A percentile compares a stretch with the other conserved stretches of the same genome.
Conservation (phyloP, 352 stramenopile genomes). For the Phytophthora brassicae region DNA sequence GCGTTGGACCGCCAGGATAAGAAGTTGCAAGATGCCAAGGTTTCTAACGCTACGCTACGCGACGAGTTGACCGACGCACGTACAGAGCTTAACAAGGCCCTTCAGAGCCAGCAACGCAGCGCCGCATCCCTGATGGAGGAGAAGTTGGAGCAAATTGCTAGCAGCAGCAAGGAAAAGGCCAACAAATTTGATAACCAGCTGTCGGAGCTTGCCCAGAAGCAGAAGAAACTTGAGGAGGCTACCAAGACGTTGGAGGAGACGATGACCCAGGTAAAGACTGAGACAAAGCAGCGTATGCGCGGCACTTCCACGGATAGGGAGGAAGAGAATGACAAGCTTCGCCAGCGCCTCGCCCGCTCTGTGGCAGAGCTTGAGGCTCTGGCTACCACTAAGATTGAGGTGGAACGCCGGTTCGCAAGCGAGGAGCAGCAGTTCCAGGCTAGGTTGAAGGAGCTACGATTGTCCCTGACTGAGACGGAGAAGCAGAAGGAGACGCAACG, state of each 20-base stretch:
- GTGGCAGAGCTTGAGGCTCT: slow-evolving; percentile 53
- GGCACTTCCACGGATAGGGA: slow-evolving; percentile 25
- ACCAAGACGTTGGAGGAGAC: slow-evolving; percentile 44
- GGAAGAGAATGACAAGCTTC: slow-evolving; percentile 44
- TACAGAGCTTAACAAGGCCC: slow-evolving; percentile 57
- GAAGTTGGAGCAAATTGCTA: slow-evolving; percentile 47
- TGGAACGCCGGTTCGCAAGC: slow-evolving; percentile 47
- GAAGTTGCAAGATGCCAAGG: slow-evolving; percentile 56
- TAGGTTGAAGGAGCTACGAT: slow-evolving; percentile 49
- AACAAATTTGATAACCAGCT: slow-evolving; percentile 58
- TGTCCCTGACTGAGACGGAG: slow-evolving; percentile 45
- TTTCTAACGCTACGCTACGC: slow-evolving; percentile 39
- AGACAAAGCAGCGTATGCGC: slow-evolving; percentile 34
- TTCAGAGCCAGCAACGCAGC: slow-evolving; percentile 54
- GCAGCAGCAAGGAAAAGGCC: slow-evolving; percentile 46
- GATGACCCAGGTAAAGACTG: slow-evolving; percentile 43
- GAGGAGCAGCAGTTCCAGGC: slow-evolving; percentile 55
- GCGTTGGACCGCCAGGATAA: slow-evolving; percentile 69
- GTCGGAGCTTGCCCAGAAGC: slow-evolving; percentile 48
- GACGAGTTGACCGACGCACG: slow-evolving; percentile 59
- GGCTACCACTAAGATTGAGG: slow-evolving; percentile 39
- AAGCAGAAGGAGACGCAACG: slow-evolving; percentile 53
- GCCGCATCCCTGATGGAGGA: slow-evolving; percentile 52
- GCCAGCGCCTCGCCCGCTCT: slow-evolving; percentile 49
- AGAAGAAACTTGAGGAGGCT: slow-evolving; percentile 60